Conservation (phyloP, 768 basidiomycete genomes). For the Suillus variegatus region DNA sequence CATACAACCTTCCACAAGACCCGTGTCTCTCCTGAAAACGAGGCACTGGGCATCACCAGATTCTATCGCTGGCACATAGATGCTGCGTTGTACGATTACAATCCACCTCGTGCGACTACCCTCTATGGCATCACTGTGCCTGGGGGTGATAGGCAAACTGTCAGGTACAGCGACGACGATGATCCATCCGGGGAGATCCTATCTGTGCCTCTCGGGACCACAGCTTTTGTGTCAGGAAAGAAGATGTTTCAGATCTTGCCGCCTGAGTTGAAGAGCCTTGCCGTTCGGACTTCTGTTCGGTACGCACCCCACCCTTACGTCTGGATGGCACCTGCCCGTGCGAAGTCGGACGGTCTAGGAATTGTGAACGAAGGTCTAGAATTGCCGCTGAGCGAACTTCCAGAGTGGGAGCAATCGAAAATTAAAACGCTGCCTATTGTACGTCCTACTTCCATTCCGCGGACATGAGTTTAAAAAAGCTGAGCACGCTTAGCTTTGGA, state of each 20-base stretch:
- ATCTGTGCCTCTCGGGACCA: slow-evolving; percentile 81
- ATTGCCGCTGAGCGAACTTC: slow-evolving; percentile 63
- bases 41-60: slow-evolving; percentile 74
- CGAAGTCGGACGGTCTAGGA: slow-evolving; percentile 78
- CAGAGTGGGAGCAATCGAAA: slow-evolving; percentile 79
- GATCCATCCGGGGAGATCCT: slow-evolving; percentile 88
- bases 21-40: slow-evolving; percentile 69
- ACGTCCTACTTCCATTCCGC: slow-evolving; percentile 16
- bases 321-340: slow-evolving; percentile 83
- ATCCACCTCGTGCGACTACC: slow-evolving; percentile 83
- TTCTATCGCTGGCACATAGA: slow-evolving; percentile 96
- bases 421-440: slow-evolving; percentile 73
- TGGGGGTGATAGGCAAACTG: slow-evolving; percentile 58
- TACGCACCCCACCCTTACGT: slow-evolving; percentile 89
- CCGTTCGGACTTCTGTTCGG: slow-evolving; percentile 71
- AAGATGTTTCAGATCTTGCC: slow-evolving; percentile 85
- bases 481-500: slow-evolving; percentile 65
- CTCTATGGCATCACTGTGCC: slow-evolving; percentile 81
- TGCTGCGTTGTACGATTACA: slow-evolving; percentile 76
- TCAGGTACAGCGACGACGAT: slow-evolving; percentile 57
- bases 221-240: slow-evolving; percentile 79
- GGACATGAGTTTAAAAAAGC: background rate
- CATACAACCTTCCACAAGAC: slow-evolving; percentile 90
- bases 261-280: slow-evolving; percentile 71
- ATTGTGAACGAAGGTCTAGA: slow-evolving; percentile 81